Conservation (phyloP, 2,329 filamentous ascomycete genomes). For the Grosmannia penicillata region DNA sequence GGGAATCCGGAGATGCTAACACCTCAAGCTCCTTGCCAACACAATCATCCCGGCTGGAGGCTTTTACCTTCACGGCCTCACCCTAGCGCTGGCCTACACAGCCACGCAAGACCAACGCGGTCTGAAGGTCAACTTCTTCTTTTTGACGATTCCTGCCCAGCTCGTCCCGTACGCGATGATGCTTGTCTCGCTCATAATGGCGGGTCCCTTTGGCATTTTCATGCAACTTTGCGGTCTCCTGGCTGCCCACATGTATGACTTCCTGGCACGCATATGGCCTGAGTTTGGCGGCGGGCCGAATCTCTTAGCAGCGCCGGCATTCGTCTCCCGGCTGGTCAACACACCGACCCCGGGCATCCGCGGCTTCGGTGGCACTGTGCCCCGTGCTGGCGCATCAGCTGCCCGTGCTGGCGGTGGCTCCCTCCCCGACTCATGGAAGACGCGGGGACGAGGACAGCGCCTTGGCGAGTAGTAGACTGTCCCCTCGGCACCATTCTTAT, state of each 20-base stretch:
- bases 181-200: slow-evolving; percentile 53
- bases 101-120: slow-evolving; percentile 75
- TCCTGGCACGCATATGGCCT: slow-evolving; percentile 76
- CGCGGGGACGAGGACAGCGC: slow-evolving; percentile 45
- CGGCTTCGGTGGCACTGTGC: too few relatives aligned
- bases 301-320: slow-evolving; percentile 56
- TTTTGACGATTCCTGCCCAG: slow-evolving; percentile 72
- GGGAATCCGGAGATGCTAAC: neutral
- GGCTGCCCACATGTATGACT: slow-evolving; percentile 82
- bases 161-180: slow-evolving; percentile 72
- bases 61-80: slow-evolving; percentile 48
- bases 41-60: too few relatives aligned
- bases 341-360: too few relatives aligned
- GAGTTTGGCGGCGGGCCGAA: slow-evolving; percentile 75
- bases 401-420: slow-evolving; percentile 25
- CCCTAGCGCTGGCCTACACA: slow-evolving; percentile 71
- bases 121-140: slow-evolving; percentile 60
- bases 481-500: too few relatives aligned
- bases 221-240: slow-evolving; percentile 64
- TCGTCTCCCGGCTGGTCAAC: slow-evolving; percentile 54
- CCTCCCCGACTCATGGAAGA: slow-evolving; percentile 49
- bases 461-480: too few relatives aligned
- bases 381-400: slow-evolving; percentile 16
- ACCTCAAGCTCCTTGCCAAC: slow-evolving; percentile 33
- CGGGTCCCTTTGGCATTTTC: slow-evolving; percentile 39